Percentiles rank a stretch among this genome's conserved stretches.
These are phyloP conservation scores for Linaria vulgaris DNA, from an alignment of 257 asterid genomes.

Conservation along the genomic window DNA sequence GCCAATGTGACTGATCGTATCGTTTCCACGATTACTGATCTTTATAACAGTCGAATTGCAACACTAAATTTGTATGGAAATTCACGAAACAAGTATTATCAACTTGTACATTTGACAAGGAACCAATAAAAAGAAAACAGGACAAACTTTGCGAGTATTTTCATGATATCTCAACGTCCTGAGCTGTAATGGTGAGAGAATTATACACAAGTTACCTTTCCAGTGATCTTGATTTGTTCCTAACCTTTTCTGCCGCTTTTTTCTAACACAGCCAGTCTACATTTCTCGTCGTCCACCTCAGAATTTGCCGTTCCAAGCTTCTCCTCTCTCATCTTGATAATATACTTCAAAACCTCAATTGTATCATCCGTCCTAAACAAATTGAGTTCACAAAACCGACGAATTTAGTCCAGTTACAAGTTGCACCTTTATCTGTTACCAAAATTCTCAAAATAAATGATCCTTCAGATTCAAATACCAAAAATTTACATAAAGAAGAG, in stretches of 20 bases:
- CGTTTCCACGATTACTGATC: background rate
- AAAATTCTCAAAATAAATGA: no score
- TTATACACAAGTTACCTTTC: constrained; percentile 59
- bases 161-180: constrained; percentile 45
- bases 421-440: background rate
- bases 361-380: constrained; percentile 69
- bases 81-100: constrained; percentile 19
- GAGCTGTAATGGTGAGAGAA: constrained; percentile 31
- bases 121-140: background rate
- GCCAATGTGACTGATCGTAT: constrained; percentile 11
- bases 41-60: constrained; percentile 9
- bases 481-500: background rate
- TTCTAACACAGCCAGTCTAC: constrained; percentile 55
- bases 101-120: constrained; percentile 11
- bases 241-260: constrained; percentile 70
- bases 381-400: background rate
- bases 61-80: constrained; percentile 23
- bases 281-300: constrained; percentile 79
- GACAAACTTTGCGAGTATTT: background rate
- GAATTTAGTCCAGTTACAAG: background rate
- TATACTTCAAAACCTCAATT: constrained; percentile 75
- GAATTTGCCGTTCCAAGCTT: constrained; percentile 87
- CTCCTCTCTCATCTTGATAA: constrained; percentile 85
- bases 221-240: constrained; percentile 61
- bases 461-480: background rate